Evolutionary conservation across 805 yeast species (phyloP), one percentile per base, ranked within the genome.

Genomic region (Pichia gijzeniarum): DNA sequence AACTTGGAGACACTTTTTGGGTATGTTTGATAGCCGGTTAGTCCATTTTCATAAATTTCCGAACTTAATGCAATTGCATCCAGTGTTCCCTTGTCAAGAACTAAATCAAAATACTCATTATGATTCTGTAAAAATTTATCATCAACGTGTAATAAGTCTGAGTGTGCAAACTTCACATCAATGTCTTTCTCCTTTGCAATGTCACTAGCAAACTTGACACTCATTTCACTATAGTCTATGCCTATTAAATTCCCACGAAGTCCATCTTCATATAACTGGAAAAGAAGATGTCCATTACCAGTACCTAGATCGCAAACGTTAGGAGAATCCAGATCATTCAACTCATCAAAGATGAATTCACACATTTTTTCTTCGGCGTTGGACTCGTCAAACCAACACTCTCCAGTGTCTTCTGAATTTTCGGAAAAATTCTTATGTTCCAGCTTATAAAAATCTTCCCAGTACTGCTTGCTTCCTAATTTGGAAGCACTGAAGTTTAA

Each of bases 331-430:
- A 33, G 14, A 16, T 40, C 12, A 2, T 30, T 9, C 12, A 46
- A 25, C 2, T 60, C 61, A 2, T 44, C 41, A 16, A 71, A 65
- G 6, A 91, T 61, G 56, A 83, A 90, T 40, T 78, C 77, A n/a
- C 85, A 72, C 79, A 93, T 83, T 59, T 80, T 83, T 48, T 71
- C 73, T 59, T 91, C 98, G 0, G 99, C 98, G 57, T 84, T 89
- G n/a, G 85, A 82, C 57, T 93, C 99, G 53, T 85, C 80, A 63
- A 93, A 93, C 99, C 99, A 93, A 62, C 90, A 77, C 63, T 93
- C 98, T 2, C 99, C 99, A 0, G 89, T 81, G 61, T 93, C 97
- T 17, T 82, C 73, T 16, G 84, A 79, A 60, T 91, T 85, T 25
- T 77, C 77, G 34, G 70, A 63, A 57, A 85, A 91, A 64, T 91